These are phyloP conservation scores for Pseudogymnoascus sp. DNA, from an alignment of 2,329 filamentous ascomycete genomes.

Conservation along the genomic window DNA sequence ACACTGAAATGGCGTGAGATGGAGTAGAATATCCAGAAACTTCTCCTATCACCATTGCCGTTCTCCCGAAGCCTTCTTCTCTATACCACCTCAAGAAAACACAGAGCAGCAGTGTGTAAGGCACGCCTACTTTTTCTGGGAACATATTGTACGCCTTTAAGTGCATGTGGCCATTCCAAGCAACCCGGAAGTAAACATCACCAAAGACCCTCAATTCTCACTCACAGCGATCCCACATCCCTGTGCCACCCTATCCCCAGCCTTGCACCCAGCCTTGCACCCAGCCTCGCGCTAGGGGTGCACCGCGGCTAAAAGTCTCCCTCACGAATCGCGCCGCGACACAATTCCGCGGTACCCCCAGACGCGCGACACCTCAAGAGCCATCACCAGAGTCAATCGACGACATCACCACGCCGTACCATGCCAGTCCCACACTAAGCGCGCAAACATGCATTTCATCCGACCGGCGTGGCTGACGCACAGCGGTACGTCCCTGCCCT, in stretches of 20 bases:
- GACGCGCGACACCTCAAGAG: not conserved
- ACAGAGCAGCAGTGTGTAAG: not conserved
- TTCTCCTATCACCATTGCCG: not conserved
- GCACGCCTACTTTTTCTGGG: not conserved
- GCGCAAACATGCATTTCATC: conserved; percentile 64
- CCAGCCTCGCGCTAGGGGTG: not conserved
- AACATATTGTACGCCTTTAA: not conserved
- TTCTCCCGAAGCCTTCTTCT: not conserved
- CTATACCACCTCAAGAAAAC: not conserved
- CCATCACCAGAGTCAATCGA: not conserved
- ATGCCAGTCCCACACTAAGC: not conserved
- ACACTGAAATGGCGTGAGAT: not conserved
- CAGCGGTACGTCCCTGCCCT: conserved; percentile 51
- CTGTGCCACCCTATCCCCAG: not conserved
- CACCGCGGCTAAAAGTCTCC: not conserved
- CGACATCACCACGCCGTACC: not conserved
- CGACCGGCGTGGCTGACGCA: conserved; percentile 95
- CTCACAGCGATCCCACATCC: no score
- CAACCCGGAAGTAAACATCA: not conserved
- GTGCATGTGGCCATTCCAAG: not conserved
- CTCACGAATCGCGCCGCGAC: not conserved
- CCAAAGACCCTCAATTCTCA: no score
- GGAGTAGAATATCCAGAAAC: not conserved
- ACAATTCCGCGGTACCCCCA: not conserved
- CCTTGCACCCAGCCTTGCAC: not conserved